Evolutionary conservation across 1,284 basidiomycete genomes (phyloP), one percentile per base, ranked within the genome.

Genomic region (Lentinula novae-zelandiae): DNA sequence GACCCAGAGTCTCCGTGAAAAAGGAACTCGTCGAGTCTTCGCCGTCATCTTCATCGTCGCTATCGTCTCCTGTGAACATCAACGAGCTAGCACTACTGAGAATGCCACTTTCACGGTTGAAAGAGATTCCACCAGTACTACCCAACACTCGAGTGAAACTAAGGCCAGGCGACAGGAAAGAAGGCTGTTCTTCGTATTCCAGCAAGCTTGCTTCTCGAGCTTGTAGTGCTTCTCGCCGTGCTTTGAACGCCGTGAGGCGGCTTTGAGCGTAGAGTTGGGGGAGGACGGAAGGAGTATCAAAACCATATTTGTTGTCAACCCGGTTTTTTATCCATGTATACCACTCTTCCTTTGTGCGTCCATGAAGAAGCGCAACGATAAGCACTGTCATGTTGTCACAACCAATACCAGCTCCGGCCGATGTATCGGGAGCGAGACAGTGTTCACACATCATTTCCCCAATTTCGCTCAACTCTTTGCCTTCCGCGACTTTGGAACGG

Each of bases 321-420:
- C 96, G 86, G 57, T 95, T 84, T 64, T 84, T 87, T 66, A 99
- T 76, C 97, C 96, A 99, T 27, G 82, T 75, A 71, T 92, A 93
- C 97, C 97, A 99, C 71, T 97, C 89, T 65, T 94, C 89, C 72
- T 90, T 87, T 13, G 94, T 94, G 62, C 89, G 87, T 36, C 93
- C 96, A 65, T 92, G 83, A 36, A 97, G 82, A 54, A 99, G 73
- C 3, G 94, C 97, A 53, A 99, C 85, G 62, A 99, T 84, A 66
- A 98, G 84, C 59, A 97, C 82, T 0, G 97, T 99, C 97, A 99
- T 99, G 79, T 99, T 99, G 78, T 99, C 97, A 72, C 96, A 98
- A 22, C 97, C 97, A 64, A 98, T 93, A 15, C 97, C 96, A 49
- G 85, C 84, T 50, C 93, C 94, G 46, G 92, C 92, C 52, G 92